These are phyloP conservation scores for Hermanozyma aechmeae DNA, from an alignment of 805 yeast genomes.

Conservation along the genomic window DNA sequence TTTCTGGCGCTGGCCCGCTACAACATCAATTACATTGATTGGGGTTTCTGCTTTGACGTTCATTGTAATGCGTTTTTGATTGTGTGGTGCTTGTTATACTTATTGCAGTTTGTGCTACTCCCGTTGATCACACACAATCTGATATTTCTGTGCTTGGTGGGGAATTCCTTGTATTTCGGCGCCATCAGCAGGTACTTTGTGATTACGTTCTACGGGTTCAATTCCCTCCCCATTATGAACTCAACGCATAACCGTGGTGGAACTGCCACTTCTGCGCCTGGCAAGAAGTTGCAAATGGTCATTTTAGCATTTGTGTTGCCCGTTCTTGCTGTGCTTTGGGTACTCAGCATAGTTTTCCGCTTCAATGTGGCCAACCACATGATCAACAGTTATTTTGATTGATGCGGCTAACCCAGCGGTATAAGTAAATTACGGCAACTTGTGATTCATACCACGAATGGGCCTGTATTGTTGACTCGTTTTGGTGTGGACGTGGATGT, in stretches of 20 bases:
- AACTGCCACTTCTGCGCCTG: too few species aligned
- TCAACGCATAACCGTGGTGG: background rate
- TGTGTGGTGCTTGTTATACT: slow-evolving; percentile 68
- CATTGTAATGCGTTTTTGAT: slow-evolving; percentile 58
- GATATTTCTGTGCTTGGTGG: slow-evolving; percentile 55
- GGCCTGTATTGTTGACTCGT: too few species aligned
- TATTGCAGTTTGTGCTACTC: slow-evolving; percentile 63
- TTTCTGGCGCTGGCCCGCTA: slow-evolving; percentile 7
- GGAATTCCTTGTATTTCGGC: slow-evolving; percentile 68
- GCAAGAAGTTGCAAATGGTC: slow-evolving; percentile 38
- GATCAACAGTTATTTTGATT: slow-evolving; percentile 38
- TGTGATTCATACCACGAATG: too few species aligned
- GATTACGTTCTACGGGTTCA: slow-evolving; percentile 82
- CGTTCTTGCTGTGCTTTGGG: slow-evolving; percentile 45
- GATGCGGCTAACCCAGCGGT: too few species aligned
- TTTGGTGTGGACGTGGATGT: too few species aligned
- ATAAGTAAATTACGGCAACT: too few species aligned
- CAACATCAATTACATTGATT: slow-evolving; percentile 48
- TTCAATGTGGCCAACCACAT: slow-evolving; percentile 65
- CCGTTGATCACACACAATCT: slow-evolving; percentile 66
- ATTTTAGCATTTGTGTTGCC: slow-evolving; percentile 61
- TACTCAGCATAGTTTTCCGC: slow-evolving; percentile 51
- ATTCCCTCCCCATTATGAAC: slow-evolving; percentile 28
- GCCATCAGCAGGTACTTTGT: slow-evolving; percentile 70
- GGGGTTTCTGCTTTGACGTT: slow-evolving; percentile 92